A percentile compares a stretch with the other conserved stretches of the same genome.
Evolutionary conservation across 2,329 filamentous ascomycete genomes (phyloP).

Genomic region (Colletotrichum ledebouriae): DNA sequence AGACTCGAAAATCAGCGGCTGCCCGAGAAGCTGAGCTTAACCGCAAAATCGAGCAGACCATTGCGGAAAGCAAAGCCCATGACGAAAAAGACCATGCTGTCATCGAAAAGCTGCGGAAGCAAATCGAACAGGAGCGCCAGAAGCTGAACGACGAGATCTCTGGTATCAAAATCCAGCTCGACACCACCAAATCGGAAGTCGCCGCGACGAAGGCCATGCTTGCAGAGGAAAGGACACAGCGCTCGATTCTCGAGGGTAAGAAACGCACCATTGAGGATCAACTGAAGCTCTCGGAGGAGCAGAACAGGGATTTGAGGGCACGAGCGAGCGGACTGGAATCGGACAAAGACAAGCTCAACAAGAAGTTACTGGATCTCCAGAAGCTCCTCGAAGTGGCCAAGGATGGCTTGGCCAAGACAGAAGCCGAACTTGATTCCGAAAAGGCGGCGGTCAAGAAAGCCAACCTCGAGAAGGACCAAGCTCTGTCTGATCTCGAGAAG

Average conservation of each 20-base stretch:
- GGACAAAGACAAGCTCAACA: not conserved
- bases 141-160: not conserved
- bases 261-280: not conserved
- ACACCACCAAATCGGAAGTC: not conserved
- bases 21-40: not conserved
- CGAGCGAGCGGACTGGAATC: not conserved
- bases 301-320: not conserved
- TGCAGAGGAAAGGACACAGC: not conserved
- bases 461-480: not conserved
- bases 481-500: not conserved
- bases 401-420: no score
- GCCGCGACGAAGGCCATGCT: not conserved
- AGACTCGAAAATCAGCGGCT: not conserved
- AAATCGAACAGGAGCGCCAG: not conserved
- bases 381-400: not conserved
- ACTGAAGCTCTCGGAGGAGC: not conserved
- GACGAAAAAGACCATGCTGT: not conserved
- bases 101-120: not conserved
- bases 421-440: not conserved
- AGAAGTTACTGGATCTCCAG: not conserved
- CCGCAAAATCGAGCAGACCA: not conserved
- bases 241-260: not conserved
- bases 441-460: constrained; percentile 1
- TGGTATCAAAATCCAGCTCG: not conserved
- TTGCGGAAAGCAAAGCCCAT: not conserved